Evolutionary conservation across 169 alveolate genomes (phyloP), one percentile per base, ranked within the genome.

Genomic region (Eimeria maxima): DNA sequence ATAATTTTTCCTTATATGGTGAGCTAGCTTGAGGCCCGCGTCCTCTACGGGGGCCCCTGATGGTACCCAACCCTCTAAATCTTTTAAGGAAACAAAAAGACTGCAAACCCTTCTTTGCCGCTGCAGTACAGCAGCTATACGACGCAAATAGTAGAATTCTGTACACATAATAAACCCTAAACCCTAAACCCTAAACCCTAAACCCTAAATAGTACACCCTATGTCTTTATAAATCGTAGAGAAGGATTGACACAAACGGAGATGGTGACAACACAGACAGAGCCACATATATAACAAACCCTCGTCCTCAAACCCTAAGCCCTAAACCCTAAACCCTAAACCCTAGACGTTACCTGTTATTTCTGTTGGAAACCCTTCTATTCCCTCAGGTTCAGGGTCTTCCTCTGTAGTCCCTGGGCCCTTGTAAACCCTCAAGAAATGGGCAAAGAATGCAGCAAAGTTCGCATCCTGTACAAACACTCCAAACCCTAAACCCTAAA

Each of bases 11-110:
- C 96, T 76, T 20, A 93, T 93, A 45, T 93, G 96, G 57, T 80
- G 92, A 33, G 96, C 92, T 6, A 93, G 76, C 67, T 87, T 86
- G 93, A 93, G 57, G 73, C 96, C 96, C 0, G 96, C 96, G 69
- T 93, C 93, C 63, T 93, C 92, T 24, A 93, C 96, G 7, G 96
- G 96, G 45, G 96, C 96, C 33, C 93, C 96, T 20, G 78, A 76
- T 24, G 96, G 96, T 5, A 55, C 69, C 96, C 96, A 93, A 18
- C 87, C 16, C 44, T 78, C 96, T 20, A 93, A 53, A 22, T 93
- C 67, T 18, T 60, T 65, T 20, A 93, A 42, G 16, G 29, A 53
- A 11, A 93, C 93, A 4, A 47, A 47, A 14, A 93, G 71, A 6
- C 93, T 78, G 13, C 86, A 29, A 50, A 18, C 50, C 29, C 81